A percentile compares a stretch with the other conserved stretches of the same genome.
phyloP scores from a whole-genome alignment of 1,284 basidiomycete species.

The Violaceomyces palustris region DNA sequence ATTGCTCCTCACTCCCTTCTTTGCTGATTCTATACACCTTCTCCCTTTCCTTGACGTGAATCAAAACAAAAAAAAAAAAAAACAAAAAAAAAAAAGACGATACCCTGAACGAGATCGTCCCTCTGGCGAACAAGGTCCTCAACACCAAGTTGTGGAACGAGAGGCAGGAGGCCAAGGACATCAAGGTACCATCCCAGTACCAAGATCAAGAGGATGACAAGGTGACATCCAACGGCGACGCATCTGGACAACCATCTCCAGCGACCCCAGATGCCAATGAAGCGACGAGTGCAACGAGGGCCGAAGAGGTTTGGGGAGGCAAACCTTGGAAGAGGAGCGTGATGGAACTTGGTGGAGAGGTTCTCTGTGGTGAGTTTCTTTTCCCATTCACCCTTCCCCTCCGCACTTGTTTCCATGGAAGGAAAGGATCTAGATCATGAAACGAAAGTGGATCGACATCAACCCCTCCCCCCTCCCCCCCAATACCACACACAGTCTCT shows the following conservation, averaged over 20 bases:
- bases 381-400: too few species aligned
- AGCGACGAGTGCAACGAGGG: not conserved
- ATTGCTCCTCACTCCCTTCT: not conserved
- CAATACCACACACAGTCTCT: slow-evolving; percentile 32
- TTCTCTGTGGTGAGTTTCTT: slow-evolving; percentile 33
- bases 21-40: not conserved
- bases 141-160: slow-evolving; percentile 47
- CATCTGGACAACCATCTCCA: not conserved
- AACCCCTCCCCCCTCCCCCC: too few species aligned
- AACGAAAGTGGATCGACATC: too few species aligned
- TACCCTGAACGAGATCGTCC: slow-evolving; percentile 34
- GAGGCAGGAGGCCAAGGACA: slow-evolving; percentile 14
- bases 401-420: not conserved
- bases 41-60: not conserved
- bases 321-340: slow-evolving; percentile 44
- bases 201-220: slow-evolving; percentile 6
- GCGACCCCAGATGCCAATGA: not conserved
- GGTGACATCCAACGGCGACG: too few species aligned
- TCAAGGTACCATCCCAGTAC: slow-evolving; percentile 24
- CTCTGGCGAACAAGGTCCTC: slow-evolving; percentile 37
- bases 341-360: slow-evolving; percentile 40
- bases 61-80: too few species aligned
- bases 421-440: too few species aligned
- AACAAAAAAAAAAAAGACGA: slow-evolving; percentile 24
- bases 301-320: slow-evolving; percentile 38